Evolutionary conservation across 1,139 yeast genomes (phyloP).

Genomic region (Candida pseudoviswanathii): DNA sequence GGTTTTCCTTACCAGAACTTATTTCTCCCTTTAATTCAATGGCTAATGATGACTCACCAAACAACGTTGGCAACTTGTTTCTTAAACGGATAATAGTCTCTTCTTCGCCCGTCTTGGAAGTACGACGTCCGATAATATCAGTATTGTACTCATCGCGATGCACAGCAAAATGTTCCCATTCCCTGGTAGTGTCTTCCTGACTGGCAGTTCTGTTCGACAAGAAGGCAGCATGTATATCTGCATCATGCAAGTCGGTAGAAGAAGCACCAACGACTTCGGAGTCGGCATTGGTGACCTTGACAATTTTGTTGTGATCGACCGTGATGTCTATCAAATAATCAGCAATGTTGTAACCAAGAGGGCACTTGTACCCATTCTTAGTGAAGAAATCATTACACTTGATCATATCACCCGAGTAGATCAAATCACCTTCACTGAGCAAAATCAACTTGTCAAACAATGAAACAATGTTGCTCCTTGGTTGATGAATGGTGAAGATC

Average conservation of each 20-base stretch:
- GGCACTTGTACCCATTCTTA: conserved; percentile 78
- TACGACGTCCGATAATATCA: conserved; percentile 17
- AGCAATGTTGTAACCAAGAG: conserved; percentile 88
- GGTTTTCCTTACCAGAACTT: conserved; percentile 32
- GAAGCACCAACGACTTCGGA: conserved; percentile 18
- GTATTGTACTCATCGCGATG: conserved; percentile 69
- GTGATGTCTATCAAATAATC: conserved; percentile 91
- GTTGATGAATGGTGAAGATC: conserved; percentile 93
- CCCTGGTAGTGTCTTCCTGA: conserved; percentile 65
- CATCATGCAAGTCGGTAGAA: conserved; percentile 25
- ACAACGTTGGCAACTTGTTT: conserved; percentile 43
- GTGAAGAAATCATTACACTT: conserved; percentile 73
- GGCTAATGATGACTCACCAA: conserved; percentile 51
- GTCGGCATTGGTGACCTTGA: conserved; percentile 28
- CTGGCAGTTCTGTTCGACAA: conserved; percentile 28
- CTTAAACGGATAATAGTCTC: conserved; percentile 33
- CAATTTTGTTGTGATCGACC: conserved; percentile 53
- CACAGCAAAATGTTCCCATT: conserved; percentile 89
- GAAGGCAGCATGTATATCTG: conserved; percentile 43
- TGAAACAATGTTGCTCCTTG: conserved; percentile 94
- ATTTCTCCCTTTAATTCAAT: conserved; percentile 54
- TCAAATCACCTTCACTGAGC: conserved; percentile 81
- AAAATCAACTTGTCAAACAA: conserved; percentile 80
- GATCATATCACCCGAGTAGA: conserved; percentile 83
- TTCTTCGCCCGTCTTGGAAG: conserved; percentile 26